Evolutionary conservation across 2,329 filamentous ascomycete genomes (phyloP).

Genomic region (Xylariaceae sp.): DNA sequence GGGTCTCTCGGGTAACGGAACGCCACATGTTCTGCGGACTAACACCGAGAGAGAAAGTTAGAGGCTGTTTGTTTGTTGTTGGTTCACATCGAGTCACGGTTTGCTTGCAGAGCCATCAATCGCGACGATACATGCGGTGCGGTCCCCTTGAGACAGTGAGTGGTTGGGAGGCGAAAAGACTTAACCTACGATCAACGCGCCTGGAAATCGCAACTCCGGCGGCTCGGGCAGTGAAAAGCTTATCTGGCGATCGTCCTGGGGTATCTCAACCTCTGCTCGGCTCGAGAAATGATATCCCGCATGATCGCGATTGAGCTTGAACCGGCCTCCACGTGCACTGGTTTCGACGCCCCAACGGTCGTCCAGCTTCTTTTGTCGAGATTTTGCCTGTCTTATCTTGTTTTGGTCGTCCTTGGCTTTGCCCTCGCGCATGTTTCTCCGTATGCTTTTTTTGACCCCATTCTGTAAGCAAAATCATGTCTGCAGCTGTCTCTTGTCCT

Average conservation of each 20-base stretch:
- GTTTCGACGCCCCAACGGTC: slow-evolving; percentile 74
- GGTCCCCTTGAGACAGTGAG: too few species aligned
- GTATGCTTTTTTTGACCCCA: too few species aligned
- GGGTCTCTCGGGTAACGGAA: slow-evolving; percentile 52
- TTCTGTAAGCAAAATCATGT: too few species aligned
- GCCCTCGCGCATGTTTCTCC: slow-evolving; percentile 67
- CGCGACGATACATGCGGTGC: too few species aligned
- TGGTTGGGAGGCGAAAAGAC: background rate
- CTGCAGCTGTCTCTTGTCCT: too few species aligned
- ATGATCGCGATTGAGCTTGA: slow-evolving; percentile 75
- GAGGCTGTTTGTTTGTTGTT: background rate
- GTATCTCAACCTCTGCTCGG: slow-evolving; percentile 67
- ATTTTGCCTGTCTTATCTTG: slow-evolving; percentile 79
- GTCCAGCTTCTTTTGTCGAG: slow-evolving; percentile 77
- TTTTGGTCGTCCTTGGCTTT: slow-evolving; percentile 77
- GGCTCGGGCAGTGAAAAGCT: slow-evolving; percentile 56
- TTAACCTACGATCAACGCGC: slow-evolving; percentile 50
- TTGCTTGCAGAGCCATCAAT: too few species aligned
- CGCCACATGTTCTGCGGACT: slow-evolving; percentile 60
- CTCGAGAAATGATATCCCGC: slow-evolving; percentile 53
- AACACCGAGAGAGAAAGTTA: background rate
- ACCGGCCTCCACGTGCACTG: slow-evolving; percentile 63
- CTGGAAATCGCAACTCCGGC: slow-evolving; percentile 67
- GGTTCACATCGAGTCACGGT: too few species aligned
- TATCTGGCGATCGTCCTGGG: slow-evolving; percentile 54